phyloP scores from a whole-genome alignment of 352 stramenopile genomes.

The Phytophthora europaea region DNA sequence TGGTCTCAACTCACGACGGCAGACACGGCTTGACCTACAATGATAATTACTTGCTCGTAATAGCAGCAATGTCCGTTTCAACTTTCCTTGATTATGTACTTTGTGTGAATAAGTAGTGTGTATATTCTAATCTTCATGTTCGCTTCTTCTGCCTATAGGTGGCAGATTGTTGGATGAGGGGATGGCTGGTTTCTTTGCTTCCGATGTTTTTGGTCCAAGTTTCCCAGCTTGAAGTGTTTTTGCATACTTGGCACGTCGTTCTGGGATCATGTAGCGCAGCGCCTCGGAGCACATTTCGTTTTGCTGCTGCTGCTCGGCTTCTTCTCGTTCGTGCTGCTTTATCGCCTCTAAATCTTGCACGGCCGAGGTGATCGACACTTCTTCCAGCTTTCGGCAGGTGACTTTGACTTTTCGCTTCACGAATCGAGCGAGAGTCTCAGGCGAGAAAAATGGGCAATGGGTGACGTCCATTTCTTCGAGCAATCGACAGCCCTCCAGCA shows the following conservation, averaged over 20 bases:
- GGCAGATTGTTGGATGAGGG: constrained; percentile 37
- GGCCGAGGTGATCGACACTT: constrained; percentile 26
- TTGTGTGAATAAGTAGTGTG: background rate
- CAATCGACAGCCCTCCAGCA: constrained; percentile 66
- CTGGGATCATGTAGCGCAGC: constrained; percentile 35
- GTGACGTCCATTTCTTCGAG: constrained; percentile 85
- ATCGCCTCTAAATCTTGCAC: constrained; percentile 25
- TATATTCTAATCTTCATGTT: constrained; percentile 34
- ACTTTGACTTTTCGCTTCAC: constrained; percentile 66
- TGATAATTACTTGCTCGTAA: background rate
- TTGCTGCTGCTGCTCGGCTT: constrained; percentile 27
- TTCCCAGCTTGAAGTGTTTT: constrained; percentile 29
- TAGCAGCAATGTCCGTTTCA: constrained; percentile 32
- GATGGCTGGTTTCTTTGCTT: constrained; percentile 25
- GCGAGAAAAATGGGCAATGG: constrained; percentile 77
- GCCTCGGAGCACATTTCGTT: constrained; percentile 29
- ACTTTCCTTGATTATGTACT: constrained; percentile 2
- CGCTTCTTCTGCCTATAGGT: constrained; percentile 36
- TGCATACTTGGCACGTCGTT: constrained; percentile 36
- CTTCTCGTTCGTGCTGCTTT: constrained; percentile 27
- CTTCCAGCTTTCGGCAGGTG: constrained; percentile 52
- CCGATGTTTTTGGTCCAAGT: background rate
- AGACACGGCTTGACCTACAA: background rate
- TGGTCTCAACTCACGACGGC: background rate
- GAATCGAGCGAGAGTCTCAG: constrained; percentile 64